phyloP scores from a whole-genome alignment of 176 grass and related monocot genomes.

The Aegilops sharonensis region DNA sequence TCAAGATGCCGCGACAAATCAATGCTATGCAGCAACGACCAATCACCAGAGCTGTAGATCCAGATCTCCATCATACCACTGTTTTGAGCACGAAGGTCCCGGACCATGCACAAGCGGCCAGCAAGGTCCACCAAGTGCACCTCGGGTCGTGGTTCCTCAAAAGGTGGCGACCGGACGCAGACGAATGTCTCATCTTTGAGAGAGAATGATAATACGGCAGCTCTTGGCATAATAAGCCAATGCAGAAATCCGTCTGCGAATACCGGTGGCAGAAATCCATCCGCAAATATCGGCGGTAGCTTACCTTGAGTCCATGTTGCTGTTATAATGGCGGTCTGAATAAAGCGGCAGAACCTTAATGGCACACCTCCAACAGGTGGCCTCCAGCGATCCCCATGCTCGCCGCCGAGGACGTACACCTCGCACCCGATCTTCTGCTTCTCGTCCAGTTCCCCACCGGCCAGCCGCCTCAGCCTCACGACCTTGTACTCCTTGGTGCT shows the following conservation, averaged over 20 bases:
- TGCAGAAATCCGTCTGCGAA: not conserved
- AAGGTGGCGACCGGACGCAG: not conserved
- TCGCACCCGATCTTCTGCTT: not conserved
- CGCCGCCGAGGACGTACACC: not conserved
- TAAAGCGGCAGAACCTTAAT: not conserved
- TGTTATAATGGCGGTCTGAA: accelerated
- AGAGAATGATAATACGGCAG: not conserved
- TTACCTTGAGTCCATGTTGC: not conserved
- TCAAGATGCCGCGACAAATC: not conserved
- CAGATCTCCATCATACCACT: not conserved
- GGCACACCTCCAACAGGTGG: not conserved
- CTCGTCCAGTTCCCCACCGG: not conserved
- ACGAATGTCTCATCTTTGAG: slow-evolving; percentile 2
- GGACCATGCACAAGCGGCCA: slow-evolving; percentile 1
- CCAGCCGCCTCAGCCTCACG: not conserved
- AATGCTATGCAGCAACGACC: not conserved
- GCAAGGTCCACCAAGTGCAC: not conserved
- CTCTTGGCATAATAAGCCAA: not conserved
- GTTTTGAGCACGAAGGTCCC: not conserved
- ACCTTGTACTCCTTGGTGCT: slow-evolving; percentile 8
- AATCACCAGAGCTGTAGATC: not conserved
- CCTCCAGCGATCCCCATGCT: not conserved
- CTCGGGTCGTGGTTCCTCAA: not conserved
- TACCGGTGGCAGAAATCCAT: not conserved
- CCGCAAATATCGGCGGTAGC: not conserved